These are phyloP conservation scores for Solanum clarkiae DNA, from an alignment of 257 asterid species.

Conservation along the genomic window DNA sequence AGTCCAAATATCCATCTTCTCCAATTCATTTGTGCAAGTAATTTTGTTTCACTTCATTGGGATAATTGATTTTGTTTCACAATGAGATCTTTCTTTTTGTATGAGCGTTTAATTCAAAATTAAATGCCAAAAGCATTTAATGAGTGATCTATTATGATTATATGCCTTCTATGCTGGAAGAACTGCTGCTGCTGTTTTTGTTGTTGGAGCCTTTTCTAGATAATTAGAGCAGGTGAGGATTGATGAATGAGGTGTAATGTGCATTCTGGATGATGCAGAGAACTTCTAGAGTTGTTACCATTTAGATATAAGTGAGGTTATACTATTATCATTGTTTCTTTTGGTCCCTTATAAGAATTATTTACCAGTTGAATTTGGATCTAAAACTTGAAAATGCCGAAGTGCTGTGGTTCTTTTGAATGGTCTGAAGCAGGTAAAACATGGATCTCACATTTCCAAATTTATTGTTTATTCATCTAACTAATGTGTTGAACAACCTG, in stretches of 20 bases:
- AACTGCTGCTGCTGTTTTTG: neutral
- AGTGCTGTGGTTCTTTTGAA: neutral
- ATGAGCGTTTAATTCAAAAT: neutral
- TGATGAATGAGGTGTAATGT: neutral
- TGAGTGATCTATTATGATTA: neutral
- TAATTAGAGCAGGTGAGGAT: neutral
- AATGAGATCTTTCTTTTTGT: neutral
- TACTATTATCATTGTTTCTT: neutral
- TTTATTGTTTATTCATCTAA: neutral
- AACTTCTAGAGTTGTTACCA: neutral
- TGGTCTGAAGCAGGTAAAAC: neutral
- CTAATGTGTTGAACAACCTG: neutral
- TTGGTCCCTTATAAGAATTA: neutral
- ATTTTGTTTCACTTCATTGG: neutral
- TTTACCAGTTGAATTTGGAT: neutral
- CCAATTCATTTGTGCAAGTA: neutral
- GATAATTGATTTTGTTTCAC: neutral
- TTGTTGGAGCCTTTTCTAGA: neutral
- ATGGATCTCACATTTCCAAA: neutral
- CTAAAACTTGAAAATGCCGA: neutral
- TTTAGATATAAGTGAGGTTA: neutral
- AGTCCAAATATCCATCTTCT: constrained; percentile 14
- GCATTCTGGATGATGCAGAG: neutral
- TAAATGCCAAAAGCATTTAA: neutral
- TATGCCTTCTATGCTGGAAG: neutral